Evolutionary conservation across 2,329 filamentous ascomycete species (phyloP).

Genomic region (Talaromyces atroroseus): DNA sequence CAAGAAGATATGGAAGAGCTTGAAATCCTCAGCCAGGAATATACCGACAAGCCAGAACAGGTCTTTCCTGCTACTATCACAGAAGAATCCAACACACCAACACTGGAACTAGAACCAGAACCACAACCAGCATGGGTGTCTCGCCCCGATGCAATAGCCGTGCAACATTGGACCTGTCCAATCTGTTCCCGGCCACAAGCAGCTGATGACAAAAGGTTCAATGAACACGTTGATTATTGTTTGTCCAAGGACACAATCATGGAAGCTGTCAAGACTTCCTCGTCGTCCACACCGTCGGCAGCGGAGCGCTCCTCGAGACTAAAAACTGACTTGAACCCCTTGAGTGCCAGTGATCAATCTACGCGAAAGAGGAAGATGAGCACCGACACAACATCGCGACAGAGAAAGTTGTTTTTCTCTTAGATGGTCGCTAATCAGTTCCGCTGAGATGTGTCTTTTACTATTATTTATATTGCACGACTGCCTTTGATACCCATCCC

Average conservation of each 20-base stretch:
- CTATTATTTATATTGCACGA: background rate
- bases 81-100: background rate
- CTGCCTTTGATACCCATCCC: background rate
- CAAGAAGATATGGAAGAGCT: slow-evolving; percentile 58
- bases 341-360: background rate
- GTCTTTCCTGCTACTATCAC: background rate
- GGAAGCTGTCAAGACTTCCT: slow-evolving; percentile 61
- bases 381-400: slow-evolving; percentile 5
- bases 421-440: background rate
- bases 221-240: slow-evolving; percentile 88
- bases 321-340: background rate
- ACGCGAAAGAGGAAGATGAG: slow-evolving; percentile 9
- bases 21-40: slow-evolving; percentile 57
- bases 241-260: slow-evolving; percentile 80
- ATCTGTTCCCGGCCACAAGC: slow-evolving; percentile 74
- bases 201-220: slow-evolving; percentile 72
- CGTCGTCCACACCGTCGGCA: slow-evolving; percentile 7
- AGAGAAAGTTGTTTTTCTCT: slow-evolving; percentile 12
- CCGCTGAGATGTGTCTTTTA: background rate
- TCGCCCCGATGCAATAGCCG: background rate
- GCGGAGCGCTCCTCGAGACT: too few species aligned
- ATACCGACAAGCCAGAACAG: background rate
- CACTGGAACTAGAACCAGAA: background rate
- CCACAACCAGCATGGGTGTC: slow-evolving; percentile 10
- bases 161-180: slow-evolving; percentile 74